Percentiles rank a stretch among this genome's conserved stretches.
Evolutionary conservation across 1,284 basidiomycete species (phyloP).

Genomic region (Mycena citricolor): DNA sequence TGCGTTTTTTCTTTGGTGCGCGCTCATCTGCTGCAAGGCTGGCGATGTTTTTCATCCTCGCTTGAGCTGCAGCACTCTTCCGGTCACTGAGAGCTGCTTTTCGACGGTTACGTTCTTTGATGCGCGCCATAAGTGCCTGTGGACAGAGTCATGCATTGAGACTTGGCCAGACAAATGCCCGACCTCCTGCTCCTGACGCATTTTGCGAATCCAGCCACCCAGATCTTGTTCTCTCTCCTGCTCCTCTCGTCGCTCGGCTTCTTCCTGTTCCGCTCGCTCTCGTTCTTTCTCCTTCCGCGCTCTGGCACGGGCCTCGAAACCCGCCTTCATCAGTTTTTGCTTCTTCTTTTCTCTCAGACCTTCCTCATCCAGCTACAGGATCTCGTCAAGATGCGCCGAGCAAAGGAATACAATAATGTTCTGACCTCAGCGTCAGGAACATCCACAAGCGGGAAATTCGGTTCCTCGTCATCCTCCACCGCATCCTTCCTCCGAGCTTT

Average conservation of each 20-base stretch:
- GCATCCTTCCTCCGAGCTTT: slow-evolving; percentile 73
- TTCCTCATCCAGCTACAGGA: slow-evolving; percentile 83
- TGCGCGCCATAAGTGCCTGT: slow-evolving; percentile 77
- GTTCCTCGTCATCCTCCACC: slow-evolving; percentile 74
- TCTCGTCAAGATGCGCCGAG: background rate
- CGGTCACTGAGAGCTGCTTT: slow-evolving; percentile 86
- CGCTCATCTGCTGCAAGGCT: slow-evolving; percentile 85
- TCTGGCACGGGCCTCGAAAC: slow-evolving; percentile 88
- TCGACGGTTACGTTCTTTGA: slow-evolving; percentile 82
- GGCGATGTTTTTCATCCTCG: slow-evolving; percentile 96
- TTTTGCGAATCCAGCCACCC: slow-evolving; percentile 67
- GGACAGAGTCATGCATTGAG: slow-evolving; percentile 7
- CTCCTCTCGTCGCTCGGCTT: slow-evolving; percentile 73
- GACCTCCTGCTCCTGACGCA: slow-evolving; percentile 81
- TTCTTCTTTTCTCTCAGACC: slow-evolving; percentile 92
- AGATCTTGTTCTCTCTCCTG: slow-evolving; percentile 77
- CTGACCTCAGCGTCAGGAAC: slow-evolving; percentile 84
- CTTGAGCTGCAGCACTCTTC: slow-evolving; percentile 94
- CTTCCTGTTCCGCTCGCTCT: slow-evolving; percentile 75
- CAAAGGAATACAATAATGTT: slow-evolving; percentile 10
- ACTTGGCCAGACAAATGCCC: slow-evolving; percentile 1
- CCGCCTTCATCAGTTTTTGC: slow-evolving; percentile 92
- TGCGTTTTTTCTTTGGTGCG: slow-evolving; percentile 77
- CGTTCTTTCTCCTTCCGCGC: slow-evolving; percentile 87
- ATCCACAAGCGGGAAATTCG: slow-evolving; percentile 87